Percentiles rank a stretch among this genome's conserved stretches.
Conservation (phyloP, 2,329 filamentous ascomycete genomes). For the Paracoccidioides lutzii region DNA sequence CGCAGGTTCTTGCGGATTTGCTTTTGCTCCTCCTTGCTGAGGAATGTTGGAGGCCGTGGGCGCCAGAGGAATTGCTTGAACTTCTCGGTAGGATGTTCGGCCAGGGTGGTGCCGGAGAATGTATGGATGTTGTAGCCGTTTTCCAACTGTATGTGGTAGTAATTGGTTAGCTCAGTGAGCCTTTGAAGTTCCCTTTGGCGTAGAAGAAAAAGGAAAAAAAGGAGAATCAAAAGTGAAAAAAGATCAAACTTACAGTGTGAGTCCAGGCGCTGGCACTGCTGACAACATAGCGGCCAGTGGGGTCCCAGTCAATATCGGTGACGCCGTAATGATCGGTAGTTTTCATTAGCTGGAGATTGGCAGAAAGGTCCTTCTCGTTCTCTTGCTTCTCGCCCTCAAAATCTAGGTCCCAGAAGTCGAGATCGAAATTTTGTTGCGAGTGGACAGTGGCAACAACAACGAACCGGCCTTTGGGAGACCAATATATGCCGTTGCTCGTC, state of each 20-base stretch:
- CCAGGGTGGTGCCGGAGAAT: slow-evolving; percentile 78
- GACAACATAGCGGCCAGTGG: slow-evolving; percentile 85
- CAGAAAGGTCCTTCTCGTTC: slow-evolving; percentile 82
- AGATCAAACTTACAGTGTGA: slow-evolving; percentile 58
- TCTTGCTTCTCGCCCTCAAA: slow-evolving; percentile 95
- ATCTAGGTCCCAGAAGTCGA: slow-evolving; percentile 96
- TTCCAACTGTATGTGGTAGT: slow-evolving; percentile 59
- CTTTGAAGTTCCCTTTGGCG: neutral
- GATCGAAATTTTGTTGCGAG: slow-evolving; percentile 84
- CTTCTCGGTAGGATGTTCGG: slow-evolving; percentile 85
- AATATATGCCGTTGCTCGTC: slow-evolving; percentile 99
- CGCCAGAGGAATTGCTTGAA: slow-evolving; percentile 98
- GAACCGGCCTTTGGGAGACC: slow-evolving; percentile 90
- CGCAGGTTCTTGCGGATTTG: slow-evolving; percentile 94
- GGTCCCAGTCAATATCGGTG: slow-evolving; percentile 96
- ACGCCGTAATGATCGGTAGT: slow-evolving; percentile 92
- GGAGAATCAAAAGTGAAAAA: no score
- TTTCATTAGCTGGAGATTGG: slow-evolving; percentile 91
- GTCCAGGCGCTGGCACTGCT: slow-evolving; percentile 93
- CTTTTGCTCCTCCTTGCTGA: slow-evolving; percentile 95
- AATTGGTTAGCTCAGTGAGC: slow-evolving; percentile 7
- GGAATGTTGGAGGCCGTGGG: slow-evolving; percentile 77
- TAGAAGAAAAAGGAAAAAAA: neutral
- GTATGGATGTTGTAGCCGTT: slow-evolving; percentile 98
- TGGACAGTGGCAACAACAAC: slow-evolving; percentile 87